phyloP scores from a whole-genome alignment of 345 rosid genomes.

The Gynandropsis gynandra region DNA sequence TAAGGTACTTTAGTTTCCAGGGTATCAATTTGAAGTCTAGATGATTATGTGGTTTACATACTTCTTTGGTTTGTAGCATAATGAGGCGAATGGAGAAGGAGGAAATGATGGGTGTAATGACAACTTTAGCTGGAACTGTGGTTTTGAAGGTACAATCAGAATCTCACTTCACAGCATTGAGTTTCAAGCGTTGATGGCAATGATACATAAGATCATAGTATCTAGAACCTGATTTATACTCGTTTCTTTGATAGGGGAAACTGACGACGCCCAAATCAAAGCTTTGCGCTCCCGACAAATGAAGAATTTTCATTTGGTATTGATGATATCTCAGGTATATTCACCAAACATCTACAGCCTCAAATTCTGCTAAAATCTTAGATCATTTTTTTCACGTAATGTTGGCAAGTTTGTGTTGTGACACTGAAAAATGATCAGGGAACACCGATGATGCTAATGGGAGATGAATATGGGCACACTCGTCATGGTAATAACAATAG shows the following conservation, averaged over 20 bases:
- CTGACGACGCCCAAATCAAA: conserved; percentile 47
- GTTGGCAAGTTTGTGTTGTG: neutral
- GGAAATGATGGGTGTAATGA: conserved; percentile 94
- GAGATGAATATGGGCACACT: conserved; percentile 90
- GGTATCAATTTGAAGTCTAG: conserved; percentile 9
- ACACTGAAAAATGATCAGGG: conserved; percentile 42
- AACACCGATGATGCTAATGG: conserved; percentile 94
- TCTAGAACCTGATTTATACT: conserved; percentile 8
- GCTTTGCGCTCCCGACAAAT: conserved; percentile 76
- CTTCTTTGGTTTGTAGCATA: conserved; percentile 51
- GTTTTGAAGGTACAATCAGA: conserved; percentile 60
- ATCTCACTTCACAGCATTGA: conserved; percentile 7
- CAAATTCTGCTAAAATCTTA: neutral
- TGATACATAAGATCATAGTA: neutral
- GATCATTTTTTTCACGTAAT: neutral
- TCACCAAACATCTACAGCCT: conserved; percentile 2
- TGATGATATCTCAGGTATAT: conserved; percentile 92
- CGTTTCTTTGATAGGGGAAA: conserved; percentile 55
- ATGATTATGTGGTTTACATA: conserved; percentile 4
- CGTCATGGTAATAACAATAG: conserved; percentile 91
- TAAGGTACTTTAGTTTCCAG: conserved; percentile 47
- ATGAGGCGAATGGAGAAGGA: conserved; percentile 95
- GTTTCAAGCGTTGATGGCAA: neutral
- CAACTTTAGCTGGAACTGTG: conserved; percentile 94
- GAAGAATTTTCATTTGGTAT: conserved; percentile 85